Base-by-base conservation (phyloP, 768 basidiomycete species). In the Pleurotus tuber-regium region DNA sequence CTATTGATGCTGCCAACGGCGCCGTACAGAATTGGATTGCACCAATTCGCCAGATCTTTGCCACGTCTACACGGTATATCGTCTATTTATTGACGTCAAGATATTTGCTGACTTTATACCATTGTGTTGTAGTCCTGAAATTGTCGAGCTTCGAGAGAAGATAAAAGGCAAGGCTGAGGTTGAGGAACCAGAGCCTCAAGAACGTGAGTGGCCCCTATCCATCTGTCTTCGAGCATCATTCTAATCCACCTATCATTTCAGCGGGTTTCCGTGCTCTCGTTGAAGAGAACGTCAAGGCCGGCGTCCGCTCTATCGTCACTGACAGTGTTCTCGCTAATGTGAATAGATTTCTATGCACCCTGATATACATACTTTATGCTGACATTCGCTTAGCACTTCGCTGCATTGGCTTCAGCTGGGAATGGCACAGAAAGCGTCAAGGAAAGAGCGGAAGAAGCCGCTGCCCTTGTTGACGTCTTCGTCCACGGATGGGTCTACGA, bases 181-280 rank as follows among this genome's bases (percentile, higher is more conserved):
- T 0, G 61, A 65, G 51, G 61, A 61, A 29, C 63, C 66, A 18
- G 58, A 63, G 30, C 54, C 67, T 39, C 56, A 66, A 56, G 62
- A 69, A 57, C 63, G 66, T 70, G 40, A 56, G 70, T 62, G 26
- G 8, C 19, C 28, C n/a, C 11, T 24, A 10, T 44, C 1, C 23
- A 8, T 29, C 35, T 21, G 1, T 18, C n/a, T 30, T 24, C 8
- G 16, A 30, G 19, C 9, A 16, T 29, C 16, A 11, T 8, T 14
- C 39, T 26, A 16, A 38, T 31, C 30, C 2, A 40, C 43, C n/a
- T 5, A 55, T 53, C 33, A 30, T 21, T 9, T 4, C 29, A 74
- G 72, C 69, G 24, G 71, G 66, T 14, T 73, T 72, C 61, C 67
- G 73, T 28, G 74, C 73, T 0, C 67, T 76, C 4, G 70, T 76